These are phyloP conservation scores for Phytophthora constricta DNA, from an alignment of 352 stramenopile genomes.

Conservation along the genomic window DNA sequence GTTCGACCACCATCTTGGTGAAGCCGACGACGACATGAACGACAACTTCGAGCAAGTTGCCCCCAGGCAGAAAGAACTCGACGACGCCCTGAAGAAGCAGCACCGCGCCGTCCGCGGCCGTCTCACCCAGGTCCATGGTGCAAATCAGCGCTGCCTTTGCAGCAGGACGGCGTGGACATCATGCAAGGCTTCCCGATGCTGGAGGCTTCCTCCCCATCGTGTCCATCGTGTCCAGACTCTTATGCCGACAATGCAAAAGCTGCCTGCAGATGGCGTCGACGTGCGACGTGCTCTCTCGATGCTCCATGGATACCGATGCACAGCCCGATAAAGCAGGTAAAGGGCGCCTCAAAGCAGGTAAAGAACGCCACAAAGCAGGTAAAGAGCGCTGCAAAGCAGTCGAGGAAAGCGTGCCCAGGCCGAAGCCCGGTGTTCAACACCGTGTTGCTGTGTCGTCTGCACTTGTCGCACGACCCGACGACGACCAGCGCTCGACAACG, in stretches of 20 bases:
- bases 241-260: no score
- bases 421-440: constrained; percentile 7
- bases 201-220: constrained; percentile 1
- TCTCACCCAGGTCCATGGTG: background rate
- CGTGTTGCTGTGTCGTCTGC: constrained; percentile 26
- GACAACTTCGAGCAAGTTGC: background rate
- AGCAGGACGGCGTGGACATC: background rate
- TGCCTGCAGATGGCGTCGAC: background rate
- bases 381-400: constrained; percentile 12
- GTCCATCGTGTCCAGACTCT: no score
- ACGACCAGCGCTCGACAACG: constrained; percentile 39
- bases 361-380: no score
- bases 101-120: background rate
- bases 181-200: background rate
- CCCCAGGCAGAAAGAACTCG: background rate
- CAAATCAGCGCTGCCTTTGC: background rate
- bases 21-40: background rate
- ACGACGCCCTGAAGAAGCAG: background rate
- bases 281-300: no score
- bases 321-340: no score
- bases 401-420: constrained; percentile 4
- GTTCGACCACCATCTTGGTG: background rate
- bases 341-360: no score
- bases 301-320: no score
- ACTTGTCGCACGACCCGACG: constrained; percentile 40